Percentiles rank a stretch among this genome's conserved stretches.
Evolutionary conservation across 2,329 filamentous ascomycete species (phyloP).

Genomic region (Penicillium sp.): DNA sequence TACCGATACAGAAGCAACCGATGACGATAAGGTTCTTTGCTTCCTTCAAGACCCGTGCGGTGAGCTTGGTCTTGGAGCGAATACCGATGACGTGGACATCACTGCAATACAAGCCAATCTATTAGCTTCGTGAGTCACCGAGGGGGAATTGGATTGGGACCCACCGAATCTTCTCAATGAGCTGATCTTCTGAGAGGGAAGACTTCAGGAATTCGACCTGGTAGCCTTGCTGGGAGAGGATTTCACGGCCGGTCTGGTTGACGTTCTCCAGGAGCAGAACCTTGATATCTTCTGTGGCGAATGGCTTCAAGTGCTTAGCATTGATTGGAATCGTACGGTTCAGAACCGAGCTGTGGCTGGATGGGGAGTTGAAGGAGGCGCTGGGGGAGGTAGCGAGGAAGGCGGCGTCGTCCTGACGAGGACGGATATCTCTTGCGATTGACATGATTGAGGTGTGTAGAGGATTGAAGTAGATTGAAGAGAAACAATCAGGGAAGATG

Average conservation of each 20-base stretch:
- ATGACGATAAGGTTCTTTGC: constrained; percentile 94
- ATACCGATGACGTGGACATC: constrained; percentile 98
- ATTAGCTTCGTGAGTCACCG: background rate
- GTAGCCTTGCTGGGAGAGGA: constrained; percentile 82
- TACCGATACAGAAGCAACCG: constrained; percentile 98
- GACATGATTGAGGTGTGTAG: constrained; percentile 26
- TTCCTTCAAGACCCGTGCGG: constrained; percentile 76
- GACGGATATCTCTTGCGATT: constrained; percentile 38
- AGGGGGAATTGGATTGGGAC: constrained; percentile 27
- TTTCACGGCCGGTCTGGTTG: constrained; percentile 83
- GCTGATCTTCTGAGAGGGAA: constrained; percentile 84
- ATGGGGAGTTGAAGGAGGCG: constrained; percentile 71
- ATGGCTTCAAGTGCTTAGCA: constrained; percentile 84
- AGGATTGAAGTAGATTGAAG: background rate
- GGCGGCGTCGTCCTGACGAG: constrained; percentile 37
- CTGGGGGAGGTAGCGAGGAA: constrained; percentile 73
- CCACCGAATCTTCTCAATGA: constrained; percentile 94
- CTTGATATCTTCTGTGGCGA: constrained; percentile 94
- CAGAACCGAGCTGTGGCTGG: constrained; percentile 57
- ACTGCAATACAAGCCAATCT: constrained; percentile 45
- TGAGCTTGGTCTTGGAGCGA: constrained; percentile 95
- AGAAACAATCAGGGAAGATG: constrained; percentile 7
- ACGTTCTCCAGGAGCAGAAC: constrained; percentile 95
- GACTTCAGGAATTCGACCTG: constrained; percentile 91
- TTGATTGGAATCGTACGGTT: constrained; percentile 47